A percentile compares a stretch with the other conserved stretches of the same genome.
Evolutionary conservation across 176 grass and related monocot genomes (phyloP).

Genomic region (Cymbopogon citratus): DNA sequence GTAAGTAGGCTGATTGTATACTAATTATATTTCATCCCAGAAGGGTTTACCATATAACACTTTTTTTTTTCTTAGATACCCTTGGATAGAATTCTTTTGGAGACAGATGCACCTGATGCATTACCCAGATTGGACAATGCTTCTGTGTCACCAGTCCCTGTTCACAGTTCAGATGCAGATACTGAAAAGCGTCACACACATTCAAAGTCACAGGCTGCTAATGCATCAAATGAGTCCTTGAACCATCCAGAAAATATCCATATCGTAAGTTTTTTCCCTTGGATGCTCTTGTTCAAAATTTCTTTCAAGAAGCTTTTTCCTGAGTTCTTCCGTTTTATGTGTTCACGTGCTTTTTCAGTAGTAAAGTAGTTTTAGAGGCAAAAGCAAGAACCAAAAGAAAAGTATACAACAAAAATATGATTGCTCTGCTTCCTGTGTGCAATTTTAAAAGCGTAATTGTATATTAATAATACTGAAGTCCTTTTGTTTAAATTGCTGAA

Average conservation of each 20-base stretch:
- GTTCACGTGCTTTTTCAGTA: not conserved
- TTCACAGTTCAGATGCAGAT: constrained; percentile 18
- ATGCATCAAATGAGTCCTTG: constrained; percentile 27
- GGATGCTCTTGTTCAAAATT: constrained; percentile 17
- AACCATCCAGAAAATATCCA: constrained; percentile 87
- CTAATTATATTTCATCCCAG: not conserved
- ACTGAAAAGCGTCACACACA: constrained; percentile 18
- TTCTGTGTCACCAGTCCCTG: constrained; percentile 42
- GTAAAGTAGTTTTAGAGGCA: not conserved
- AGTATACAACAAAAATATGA: not conserved
- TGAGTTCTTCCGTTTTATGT: not conserved
- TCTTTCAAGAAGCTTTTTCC: not conserved
- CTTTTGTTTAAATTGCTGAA: constrained; percentile 1
- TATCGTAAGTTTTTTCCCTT: constrained; percentile 41
- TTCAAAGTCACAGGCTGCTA: constrained; percentile 6
- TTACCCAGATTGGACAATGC: constrained; percentile 51
- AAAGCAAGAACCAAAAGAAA: not conserved
- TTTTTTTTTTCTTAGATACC: constrained; percentile 60
- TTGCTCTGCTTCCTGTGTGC: not conserved
- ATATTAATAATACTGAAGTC: not conserved
- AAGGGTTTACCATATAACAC: not conserved
- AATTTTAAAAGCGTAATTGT: not conserved
- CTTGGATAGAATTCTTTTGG: constrained; percentile 77
- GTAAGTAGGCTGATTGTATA: constrained; percentile 39
- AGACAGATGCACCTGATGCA: constrained; percentile 78